Evolutionary conservation across 202 grass and related monocot species (phyloP), one percentile per base, ranked within the genome.

Genomic region (Elaeis oleifera): DNA sequence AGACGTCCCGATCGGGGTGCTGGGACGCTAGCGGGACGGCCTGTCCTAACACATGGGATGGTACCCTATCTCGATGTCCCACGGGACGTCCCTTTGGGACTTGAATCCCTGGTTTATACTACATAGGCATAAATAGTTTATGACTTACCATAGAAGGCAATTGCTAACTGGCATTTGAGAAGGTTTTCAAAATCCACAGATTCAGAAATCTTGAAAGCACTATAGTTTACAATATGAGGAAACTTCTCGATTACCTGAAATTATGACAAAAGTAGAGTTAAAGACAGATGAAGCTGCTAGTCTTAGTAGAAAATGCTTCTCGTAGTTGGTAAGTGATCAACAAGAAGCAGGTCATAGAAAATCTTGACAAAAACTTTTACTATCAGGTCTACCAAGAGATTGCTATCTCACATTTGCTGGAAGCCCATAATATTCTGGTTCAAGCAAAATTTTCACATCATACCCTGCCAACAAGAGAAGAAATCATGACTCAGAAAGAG

Each of bases 161-260:
- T 52, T 20, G 64, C 73, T 3, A 96, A 75, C 70, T 90, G 86
- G 62, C 72, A 84, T 83, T 96, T 96, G 50, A 96, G 72, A 56
- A 96, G 73, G 63, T 59, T 77, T 11, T 63, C 59, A 57, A 82
- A 67, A 67, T 90, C 80, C 15, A 80, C 69, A 14, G 52, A 71
- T 64, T 63, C 64, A 9, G 86, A 81, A 50, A 90, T 51, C 22
- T 55, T 76, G 68, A 90, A 90, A 50, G 78, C 61, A 81, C 61
- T 84, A 51, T 90, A 90, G 58, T 19, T 63, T 72, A 69, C 84
- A 70, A 96, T 85, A 51, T 88, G 83, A 23, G 91, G 87, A 64
- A 96, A 96, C 61, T 96, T 96, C 50, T 90, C 26, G 31, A 67
- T 74, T 60, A 90, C 84, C 84, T 88, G 76, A 78, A 79, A 84